Conservation (phyloP, 805 yeast genomes). For the Metschnikowia amazonensis region DNA sequence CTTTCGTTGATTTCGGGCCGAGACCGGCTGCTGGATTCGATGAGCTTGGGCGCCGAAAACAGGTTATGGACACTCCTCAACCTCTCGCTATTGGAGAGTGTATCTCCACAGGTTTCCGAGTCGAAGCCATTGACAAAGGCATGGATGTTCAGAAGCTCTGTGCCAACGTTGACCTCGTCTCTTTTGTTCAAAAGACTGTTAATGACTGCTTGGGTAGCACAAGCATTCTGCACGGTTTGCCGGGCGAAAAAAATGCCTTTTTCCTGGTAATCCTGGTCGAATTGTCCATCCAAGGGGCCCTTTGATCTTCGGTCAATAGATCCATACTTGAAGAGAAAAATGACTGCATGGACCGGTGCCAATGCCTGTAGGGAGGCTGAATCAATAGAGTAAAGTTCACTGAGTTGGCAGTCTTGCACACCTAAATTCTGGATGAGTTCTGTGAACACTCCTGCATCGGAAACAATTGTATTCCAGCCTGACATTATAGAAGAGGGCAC, state of each 20-base stretch:
- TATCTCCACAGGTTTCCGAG: conserved; percentile 55
- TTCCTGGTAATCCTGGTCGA: conserved; percentile 31
- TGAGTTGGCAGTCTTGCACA: conserved; percentile 51
- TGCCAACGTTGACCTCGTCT: conserved; percentile 43
- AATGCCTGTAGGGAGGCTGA: conserved; percentile 32
- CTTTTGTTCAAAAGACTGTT: conserved; percentile 48
- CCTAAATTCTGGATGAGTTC: conserved; percentile 56
- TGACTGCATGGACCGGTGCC: conserved; percentile 52
- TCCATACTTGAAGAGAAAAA: conserved; percentile 61
- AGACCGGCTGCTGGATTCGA: conserved; percentile 41
- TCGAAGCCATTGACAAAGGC: conserved; percentile 52
- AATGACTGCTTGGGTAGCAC: conserved; percentile 71
- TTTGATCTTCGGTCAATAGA: conserved; percentile 33
- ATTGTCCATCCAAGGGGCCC: conserved; percentile 37
- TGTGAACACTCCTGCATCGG: conserved; percentile 65
- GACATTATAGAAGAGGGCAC: conserved; percentile 8
- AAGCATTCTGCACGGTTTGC: conserved; percentile 64
- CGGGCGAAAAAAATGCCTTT: conserved; percentile 54
- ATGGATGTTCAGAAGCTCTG: conserved; percentile 44
- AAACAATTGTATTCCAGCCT: conserved; percentile 63
- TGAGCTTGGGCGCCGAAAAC: conserved; percentile 52
- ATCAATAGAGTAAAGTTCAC: conserved; percentile 55
- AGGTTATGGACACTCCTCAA: conserved; percentile 59
- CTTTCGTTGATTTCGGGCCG: conserved; percentile 28
- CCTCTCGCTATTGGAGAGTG: conserved; percentile 54